These are phyloP conservation scores for Cordyceps cateniannulata DNA, from an alignment of 2,329 filamentous ascomycete genomes.

Conservation along the genomic window DNA sequence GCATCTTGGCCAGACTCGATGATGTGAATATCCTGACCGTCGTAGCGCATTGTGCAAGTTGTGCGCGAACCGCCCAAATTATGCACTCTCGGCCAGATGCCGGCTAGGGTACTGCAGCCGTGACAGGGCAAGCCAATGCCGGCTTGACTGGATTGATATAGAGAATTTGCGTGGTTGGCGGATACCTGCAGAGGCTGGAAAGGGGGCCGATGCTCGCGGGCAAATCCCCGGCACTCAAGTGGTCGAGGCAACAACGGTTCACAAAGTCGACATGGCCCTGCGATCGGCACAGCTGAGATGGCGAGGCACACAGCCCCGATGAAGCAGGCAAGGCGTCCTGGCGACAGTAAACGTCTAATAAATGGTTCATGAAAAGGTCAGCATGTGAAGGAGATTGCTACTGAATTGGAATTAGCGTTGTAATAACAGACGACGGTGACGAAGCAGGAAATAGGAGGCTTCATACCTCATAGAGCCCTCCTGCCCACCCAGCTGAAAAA, in stretches of 20 bases:
- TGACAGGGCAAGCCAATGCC: neutral
- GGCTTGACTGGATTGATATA: neutral
- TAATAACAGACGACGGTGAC: neutral
- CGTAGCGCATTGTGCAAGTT: neutral
- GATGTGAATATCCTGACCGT: conserved; percentile 4
- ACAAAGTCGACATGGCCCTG: neutral
- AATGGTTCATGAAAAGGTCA: neutral
- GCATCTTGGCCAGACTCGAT: conserved; percentile 7
- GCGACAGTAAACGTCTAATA: neutral
- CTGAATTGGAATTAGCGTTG: neutral
- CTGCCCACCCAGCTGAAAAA: conserved; percentile 3
- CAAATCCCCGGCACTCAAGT: neutral
- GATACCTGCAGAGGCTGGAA: neutral
- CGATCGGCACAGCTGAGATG: conserved; percentile 4
- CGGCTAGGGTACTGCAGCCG: neutral
- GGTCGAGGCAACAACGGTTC: neutral
- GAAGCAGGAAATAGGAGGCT: neutral
- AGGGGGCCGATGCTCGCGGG: neutral
- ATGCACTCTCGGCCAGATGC: neutral
- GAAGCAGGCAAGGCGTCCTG: neutral
- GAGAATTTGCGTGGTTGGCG: neutral
- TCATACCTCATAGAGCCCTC: neutral
- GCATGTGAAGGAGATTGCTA: neutral
- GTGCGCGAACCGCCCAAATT: neutral
- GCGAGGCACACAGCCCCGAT: neutral